Base-by-base conservation (phyloP, 352 stramenopile genomes). In the Phytophthora pinifolia region DNA sequence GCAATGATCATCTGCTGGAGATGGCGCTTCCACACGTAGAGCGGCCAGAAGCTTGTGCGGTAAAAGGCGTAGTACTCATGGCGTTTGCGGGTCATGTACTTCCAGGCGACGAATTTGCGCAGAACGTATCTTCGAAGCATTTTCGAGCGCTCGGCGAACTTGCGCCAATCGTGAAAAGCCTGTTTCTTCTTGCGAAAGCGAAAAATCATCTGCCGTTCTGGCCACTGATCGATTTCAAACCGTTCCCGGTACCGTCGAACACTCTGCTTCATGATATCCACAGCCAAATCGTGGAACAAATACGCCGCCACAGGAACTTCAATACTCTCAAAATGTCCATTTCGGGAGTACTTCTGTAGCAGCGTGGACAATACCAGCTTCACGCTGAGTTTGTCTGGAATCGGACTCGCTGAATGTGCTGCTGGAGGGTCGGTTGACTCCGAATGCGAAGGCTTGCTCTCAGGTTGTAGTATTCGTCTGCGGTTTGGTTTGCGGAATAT, bases 21-120 rank as follows among this genome's bases (percentile, higher is more conserved):
- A 47, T 83, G 67, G 12, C 83, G 76, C 55, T 88, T 89, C 83
- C 83, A 92, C 13, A 88, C 64, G 64, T 89, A 90, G 68, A 89
- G 86, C 39, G 83, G 79, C 81, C 83, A 92, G 51, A 92, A 92
- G 15, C 70, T 78, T 12, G 54, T 66, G 18, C 76, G 76, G 43
- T 86, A 82, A 44, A 91, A 83, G 3, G 60, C 63, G 36, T 84
- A 78, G 43, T 83, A 60, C 43, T 80, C 59, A 37, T 82, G 66
- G 8, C 69, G 42, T 20, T 78, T 80, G 14, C 54, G 63, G 6
- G 76, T 79, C 54, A 71, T 59, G 49, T 83, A 79, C 33, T 79
- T 72, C 78, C 80, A 91, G 4, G 69, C 74, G 14, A 83, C 58
- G 45, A 91, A 89, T 41, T 83, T 88, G 2, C 78, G 69, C 52